These are phyloP conservation scores for Cryphonectria naterciae DNA, from an alignment of 2,329 filamentous ascomycete species.

Conservation along the genomic window DNA sequence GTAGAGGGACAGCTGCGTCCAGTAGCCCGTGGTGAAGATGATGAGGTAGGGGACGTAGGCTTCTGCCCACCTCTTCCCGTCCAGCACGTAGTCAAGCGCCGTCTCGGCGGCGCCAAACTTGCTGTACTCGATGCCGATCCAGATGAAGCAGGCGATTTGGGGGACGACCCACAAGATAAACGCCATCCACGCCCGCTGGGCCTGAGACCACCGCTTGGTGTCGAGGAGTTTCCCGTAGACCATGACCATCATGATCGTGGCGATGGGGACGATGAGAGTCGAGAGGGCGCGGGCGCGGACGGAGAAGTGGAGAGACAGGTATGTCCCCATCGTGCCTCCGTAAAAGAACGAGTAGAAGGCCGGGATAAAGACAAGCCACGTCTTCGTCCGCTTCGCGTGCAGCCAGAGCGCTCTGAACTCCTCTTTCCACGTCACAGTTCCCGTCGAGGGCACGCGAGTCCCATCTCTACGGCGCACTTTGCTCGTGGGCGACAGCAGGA, in stretches of 20 bases:
- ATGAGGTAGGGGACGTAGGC: conserved; percentile 28
- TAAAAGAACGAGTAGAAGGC: conserved; percentile 46
- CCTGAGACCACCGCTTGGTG: conserved; percentile 35
- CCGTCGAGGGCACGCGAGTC: conserved; percentile 32
- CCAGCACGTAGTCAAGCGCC: conserved; percentile 21
- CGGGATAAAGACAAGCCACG: conserved; percentile 40
- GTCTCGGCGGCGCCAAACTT: conserved; percentile 14
- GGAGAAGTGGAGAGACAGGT: conserved; percentile 40
- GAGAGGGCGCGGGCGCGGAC: conserved; percentile 40
- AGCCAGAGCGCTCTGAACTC: conserved; percentile 34
- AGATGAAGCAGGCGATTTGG: conserved; percentile 38
- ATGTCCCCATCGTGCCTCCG: conserved; percentile 43
- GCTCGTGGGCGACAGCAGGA: conserved; percentile 35
- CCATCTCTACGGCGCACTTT: conserved; percentile 36
- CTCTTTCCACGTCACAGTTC: conserved; percentile 28
- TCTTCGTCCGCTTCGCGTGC: conserved; percentile 35
- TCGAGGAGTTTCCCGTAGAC: conserved; percentile 29
- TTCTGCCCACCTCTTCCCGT: conserved; percentile 27
- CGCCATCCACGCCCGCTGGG: conserved; percentile 36
- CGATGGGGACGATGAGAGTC: conserved; percentile 34
- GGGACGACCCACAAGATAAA: conserved; percentile 38
- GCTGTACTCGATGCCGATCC: conserved; percentile 34
- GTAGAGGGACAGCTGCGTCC: conserved; percentile 36
- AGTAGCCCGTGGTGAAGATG: conserved; percentile 29
- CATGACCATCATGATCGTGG: conserved; percentile 36